These are phyloP conservation scores for Acer yangbiense DNA, from an alignment of 345 rosid species.

Conservation along the genomic window DNA sequence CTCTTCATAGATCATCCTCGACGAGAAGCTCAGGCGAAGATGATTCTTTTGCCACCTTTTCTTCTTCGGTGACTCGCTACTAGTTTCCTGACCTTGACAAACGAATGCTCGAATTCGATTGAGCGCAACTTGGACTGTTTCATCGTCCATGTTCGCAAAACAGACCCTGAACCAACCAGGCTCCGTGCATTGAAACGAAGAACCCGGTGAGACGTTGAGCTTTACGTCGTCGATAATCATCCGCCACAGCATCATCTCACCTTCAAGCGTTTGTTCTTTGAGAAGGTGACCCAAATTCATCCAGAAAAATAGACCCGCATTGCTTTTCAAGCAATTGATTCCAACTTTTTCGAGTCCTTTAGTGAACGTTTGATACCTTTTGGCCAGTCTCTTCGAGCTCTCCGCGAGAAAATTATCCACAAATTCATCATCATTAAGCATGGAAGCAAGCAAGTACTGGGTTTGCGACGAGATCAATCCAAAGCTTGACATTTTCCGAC, in stretches of 20 bases:
- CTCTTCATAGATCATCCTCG: slow-evolving; percentile 49
- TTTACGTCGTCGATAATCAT: slow-evolving; percentile 62
- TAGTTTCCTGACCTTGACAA: slow-evolving; percentile 22
- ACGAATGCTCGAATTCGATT: slow-evolving; percentile 56
- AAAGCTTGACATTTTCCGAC: slow-evolving; percentile 84
- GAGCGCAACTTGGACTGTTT: slow-evolving; percentile 58
- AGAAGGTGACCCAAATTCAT: slow-evolving; percentile 74
- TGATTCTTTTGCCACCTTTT: slow-evolving; percentile 37
- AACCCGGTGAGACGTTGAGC: slow-evolving; percentile 85
- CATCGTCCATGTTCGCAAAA: slow-evolving; percentile 81
- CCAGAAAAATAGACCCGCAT: slow-evolving; percentile 77
- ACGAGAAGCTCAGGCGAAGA: slow-evolving; percentile 54
- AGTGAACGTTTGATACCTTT: slow-evolving; percentile 48
- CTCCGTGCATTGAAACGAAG: slow-evolving; percentile 66
- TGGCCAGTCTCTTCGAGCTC: slow-evolving; percentile 52
- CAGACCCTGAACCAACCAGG: slow-evolving; percentile 95
- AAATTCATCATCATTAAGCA: slow-evolving; percentile 71
- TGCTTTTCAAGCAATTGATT: slow-evolving; percentile 57
- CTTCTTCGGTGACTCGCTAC: slow-evolving; percentile 5
- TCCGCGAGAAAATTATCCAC: slow-evolving; percentile 48
- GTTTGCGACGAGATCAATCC: slow-evolving; percentile 83
- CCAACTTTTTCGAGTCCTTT: slow-evolving; percentile 48
- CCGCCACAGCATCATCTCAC: slow-evolving; percentile 65
- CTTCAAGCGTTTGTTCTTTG: slow-evolving; percentile 42
- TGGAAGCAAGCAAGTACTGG: slow-evolving; percentile 62